Evolutionary conservation across 306 rosid species (phyloP).

Genomic region (Begonia masoniana): DNA sequence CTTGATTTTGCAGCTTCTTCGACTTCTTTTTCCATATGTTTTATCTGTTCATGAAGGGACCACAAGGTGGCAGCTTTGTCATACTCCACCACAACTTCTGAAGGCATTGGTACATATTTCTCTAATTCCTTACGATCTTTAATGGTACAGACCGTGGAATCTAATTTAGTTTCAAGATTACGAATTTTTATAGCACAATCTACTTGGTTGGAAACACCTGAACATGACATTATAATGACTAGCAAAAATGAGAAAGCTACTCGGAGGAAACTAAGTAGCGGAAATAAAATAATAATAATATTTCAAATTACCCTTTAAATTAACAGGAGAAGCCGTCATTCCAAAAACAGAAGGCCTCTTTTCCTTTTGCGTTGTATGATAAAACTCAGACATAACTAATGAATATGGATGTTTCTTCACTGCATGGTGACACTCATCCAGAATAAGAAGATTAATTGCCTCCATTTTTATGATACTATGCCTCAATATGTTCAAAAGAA

Average conservation of each 20-base stretch:
- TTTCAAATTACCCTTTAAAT: conserved; percentile 58
- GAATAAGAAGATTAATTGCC: conserved; percentile 69
- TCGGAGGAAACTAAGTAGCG: neutral
- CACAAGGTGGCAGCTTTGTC: conserved; percentile 91
- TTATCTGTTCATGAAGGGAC: conserved; percentile 92
- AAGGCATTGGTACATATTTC: conserved; percentile 96
- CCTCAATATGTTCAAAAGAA: conserved; percentile 92
- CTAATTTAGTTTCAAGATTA: conserved; percentile 96
- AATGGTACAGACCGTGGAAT: conserved; percentile 87
- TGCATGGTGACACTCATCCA: conserved; percentile 98
- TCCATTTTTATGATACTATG: conserved; percentile 97
- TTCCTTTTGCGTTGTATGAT: conserved; percentile 83
- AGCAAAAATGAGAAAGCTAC: neutral
- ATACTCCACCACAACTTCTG: conserved; percentile 81
- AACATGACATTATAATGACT: conserved; percentile 22
- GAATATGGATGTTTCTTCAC: conserved; percentile 99
- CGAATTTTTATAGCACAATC: conserved; percentile 98
- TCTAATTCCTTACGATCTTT: conserved; percentile 97
- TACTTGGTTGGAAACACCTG: conserved; percentile 96
- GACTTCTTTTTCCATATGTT: conserved; percentile 89
- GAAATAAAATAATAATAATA: neutral
- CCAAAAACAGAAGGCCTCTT: conserved; percentile 91
- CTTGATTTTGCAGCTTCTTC: conserved; percentile 95
- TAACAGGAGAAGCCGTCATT: conserved; percentile 99
- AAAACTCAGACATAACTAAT: conserved; percentile 96